Evolutionary conservation across 1,284 basidiomycete species (phyloP).

Genomic region (Ustilago bromivora): DNA sequence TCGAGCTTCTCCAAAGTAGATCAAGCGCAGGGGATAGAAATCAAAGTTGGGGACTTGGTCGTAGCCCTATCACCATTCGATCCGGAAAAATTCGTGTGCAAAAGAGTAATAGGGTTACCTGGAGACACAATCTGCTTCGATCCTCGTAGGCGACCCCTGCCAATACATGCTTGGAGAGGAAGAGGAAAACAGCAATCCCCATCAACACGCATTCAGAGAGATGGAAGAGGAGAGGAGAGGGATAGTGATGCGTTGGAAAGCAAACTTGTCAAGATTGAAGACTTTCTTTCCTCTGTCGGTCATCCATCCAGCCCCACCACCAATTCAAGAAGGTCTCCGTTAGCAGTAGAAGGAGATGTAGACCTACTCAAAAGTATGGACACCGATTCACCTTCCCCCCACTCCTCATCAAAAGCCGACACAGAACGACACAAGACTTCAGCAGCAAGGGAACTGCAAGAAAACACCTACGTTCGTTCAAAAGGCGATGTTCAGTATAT

Average conservation of each 20-base stretch:
- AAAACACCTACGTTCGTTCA: constrained; percentile 27
- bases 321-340: neutral
- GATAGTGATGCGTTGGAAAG: constrained; percentile 7
- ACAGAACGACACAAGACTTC: constrained; percentile 22
- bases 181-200: neutral
- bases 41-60: constrained; percentile 79
- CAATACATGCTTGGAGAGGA: constrained; percentile 29
- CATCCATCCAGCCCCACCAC: neutral
- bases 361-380: constrained; percentile 40
- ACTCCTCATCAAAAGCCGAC: neutral
- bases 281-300: constrained; percentile 11
- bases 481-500: constrained; percentile 51
- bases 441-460: constrained; percentile 10
- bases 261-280: constrained; percentile 23
- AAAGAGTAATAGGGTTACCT: constrained; percentile 88
- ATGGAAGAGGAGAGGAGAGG: neutral
- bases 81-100: constrained; percentile 82
- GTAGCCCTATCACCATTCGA: constrained; percentile 81
- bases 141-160: constrained; percentile 72
- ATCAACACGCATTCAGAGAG: neutral
- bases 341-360: constrained; percentile 3
- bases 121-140: constrained; percentile 91
- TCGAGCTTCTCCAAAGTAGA: constrained; percentile 39
- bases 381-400: constrained; percentile 5
- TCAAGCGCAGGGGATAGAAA: constrained; percentile 53